Evolutionary conservation across 2,329 filamentous ascomycete species (phyloP).

Genomic region (Westerdykella sp.): DNA sequence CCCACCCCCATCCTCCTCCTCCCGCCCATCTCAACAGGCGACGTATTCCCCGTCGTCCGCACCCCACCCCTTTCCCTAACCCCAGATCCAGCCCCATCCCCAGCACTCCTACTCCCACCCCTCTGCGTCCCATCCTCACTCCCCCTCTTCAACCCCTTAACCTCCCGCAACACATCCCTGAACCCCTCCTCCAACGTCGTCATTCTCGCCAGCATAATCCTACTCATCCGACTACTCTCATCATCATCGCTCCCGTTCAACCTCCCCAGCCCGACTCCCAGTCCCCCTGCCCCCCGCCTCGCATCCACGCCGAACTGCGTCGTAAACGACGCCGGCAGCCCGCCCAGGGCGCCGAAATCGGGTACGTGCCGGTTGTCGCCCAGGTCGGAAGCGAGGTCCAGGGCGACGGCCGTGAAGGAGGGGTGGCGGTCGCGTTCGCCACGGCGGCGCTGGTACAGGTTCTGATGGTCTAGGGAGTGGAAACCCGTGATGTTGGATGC

Average conservation of each 20-base stretch:
- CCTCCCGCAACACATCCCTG: slow-evolving; percentile 74
- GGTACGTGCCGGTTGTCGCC: slow-evolving; percentile 56
- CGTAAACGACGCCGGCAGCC: slow-evolving; percentile 68
- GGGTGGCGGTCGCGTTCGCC: slow-evolving; percentile 43
- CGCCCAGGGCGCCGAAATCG: slow-evolving; percentile 55
- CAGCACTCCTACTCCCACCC: slow-evolving; percentile 14
- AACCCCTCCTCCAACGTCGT: slow-evolving; percentile 90
- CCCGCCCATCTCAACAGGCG: too few species aligned
- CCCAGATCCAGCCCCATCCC: too few species aligned
- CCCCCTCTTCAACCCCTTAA: slow-evolving; percentile 56
- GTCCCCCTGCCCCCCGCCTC: slow-evolving; percentile 12
- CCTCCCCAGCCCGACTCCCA: slow-evolving; percentile 10
- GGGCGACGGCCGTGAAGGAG: slow-evolving; percentile 55
- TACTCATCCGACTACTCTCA: slow-evolving; percentile 47
- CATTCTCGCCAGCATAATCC: slow-evolving; percentile 82
- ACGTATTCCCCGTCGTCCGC: too few species aligned
- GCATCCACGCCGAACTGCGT: slow-evolving; percentile 52
- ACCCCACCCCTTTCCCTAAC: slow-evolving; percentile 16
- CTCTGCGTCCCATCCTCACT: slow-evolving; percentile 16
- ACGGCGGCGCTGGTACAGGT: background rate
- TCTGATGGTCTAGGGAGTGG: slow-evolving; percentile 42
- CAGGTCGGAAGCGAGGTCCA: slow-evolving; percentile 68
- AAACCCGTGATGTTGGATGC: slow-evolving; percentile 52
- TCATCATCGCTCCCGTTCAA: slow-evolving; percentile 14
- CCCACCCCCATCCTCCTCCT: too few species aligned